Evolutionary conservation across 2,329 filamentous ascomycete species (phyloP), one percentile per base, ranked within the genome.

Genomic region (Aspergillus sojae): DNA sequence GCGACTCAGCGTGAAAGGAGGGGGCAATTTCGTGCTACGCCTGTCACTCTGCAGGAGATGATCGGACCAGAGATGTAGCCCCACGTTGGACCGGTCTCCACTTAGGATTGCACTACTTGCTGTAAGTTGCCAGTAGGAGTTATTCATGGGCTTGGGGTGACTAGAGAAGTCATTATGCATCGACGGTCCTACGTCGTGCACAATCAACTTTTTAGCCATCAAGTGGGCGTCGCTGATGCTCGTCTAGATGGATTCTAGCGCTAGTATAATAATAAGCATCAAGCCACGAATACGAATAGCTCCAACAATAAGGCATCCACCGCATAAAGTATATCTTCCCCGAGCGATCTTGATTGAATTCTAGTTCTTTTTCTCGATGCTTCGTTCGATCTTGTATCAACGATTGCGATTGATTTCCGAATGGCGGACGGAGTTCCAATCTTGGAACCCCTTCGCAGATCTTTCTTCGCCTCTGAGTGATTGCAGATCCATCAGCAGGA

Each of bases 11-110:
- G 11, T 10, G 19, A 30, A 30, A 54, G 23, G 16, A 36, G 30
- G 52, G 50, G 14, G 52, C 14, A 12, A 36, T 53, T 54, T 54
- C 30, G 52, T 54, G 52, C 52, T 36, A 54, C 52, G 30, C 30
- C 30, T 55, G 52, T 55, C 52, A 55, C 52, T 54, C 52, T 55
- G 52, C 52, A 55, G 52, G 52, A 55, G 32, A 39, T 39, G 52
- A 55, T 55, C 52, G 52, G 52, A 21, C 52, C 52, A 55, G 52
- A 23, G 52, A 55, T 55, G 52, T 55, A 39, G 52, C 52, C 52
- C 52, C 52, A 55, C 52, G 52, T 55, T 39, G 32, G 34, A 36
- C 52, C 16, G 45, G 21, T 39, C 52, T 55, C 52, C 52, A 55
- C 52, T 55, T 55, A n/a, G 52, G n/a, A 39, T 26, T 21, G 34